phyloP scores from a whole-genome alignment of 2,329 filamentous ascomycete genomes.

The Sclerotinia glacialis region DNA sequence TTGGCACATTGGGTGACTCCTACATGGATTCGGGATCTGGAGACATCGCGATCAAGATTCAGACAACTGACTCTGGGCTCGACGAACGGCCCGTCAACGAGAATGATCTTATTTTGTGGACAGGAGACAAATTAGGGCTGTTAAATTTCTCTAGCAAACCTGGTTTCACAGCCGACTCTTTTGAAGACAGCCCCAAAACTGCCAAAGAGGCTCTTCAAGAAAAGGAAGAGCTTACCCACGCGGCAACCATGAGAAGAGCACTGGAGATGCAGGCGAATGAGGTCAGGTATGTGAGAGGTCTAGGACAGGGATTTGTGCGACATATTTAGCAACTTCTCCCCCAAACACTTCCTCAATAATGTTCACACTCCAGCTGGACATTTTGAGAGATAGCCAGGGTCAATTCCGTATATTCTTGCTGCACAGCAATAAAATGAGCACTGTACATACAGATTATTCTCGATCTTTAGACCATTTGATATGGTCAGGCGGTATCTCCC shows the following conservation, averaged over 20 bases:
- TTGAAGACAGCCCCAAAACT: slow-evolving; percentile 44
- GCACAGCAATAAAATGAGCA: slow-evolving; percentile 16
- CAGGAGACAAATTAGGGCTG: slow-evolving; percentile 77
- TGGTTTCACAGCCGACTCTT: slow-evolving; percentile 50
- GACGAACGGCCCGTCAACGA: slow-evolving; percentile 45
- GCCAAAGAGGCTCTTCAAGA: slow-evolving; percentile 52
- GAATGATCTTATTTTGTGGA: slow-evolving; percentile 81
- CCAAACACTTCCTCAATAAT: background rate
- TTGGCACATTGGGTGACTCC: slow-evolving; percentile 45
- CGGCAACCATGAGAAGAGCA: slow-evolving; percentile 69
- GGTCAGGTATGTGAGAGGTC: slow-evolving; percentile 67
- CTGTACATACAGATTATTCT: slow-evolving; percentile 19
- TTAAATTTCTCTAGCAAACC: slow-evolving; percentile 58
- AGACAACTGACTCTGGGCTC: slow-evolving; percentile 48
- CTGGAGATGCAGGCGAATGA: slow-evolving; percentile 67
- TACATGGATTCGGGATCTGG: slow-evolving; percentile 49
- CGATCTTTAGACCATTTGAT: slow-evolving; percentile 22
- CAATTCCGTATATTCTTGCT: slow-evolving; percentile 18
- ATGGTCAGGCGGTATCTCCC: slow-evolving; percentile 22
- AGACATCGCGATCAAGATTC: slow-evolving; percentile 77
- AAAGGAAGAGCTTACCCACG: slow-evolving; percentile 58
- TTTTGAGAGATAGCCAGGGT: slow-evolving; percentile 9
- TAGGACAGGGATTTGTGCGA: slow-evolving; percentile 50
- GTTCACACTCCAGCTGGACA: slow-evolving; percentile 8
- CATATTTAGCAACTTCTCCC: slow-evolving; percentile 13